These are phyloP conservation scores for Sonneratia alba DNA, from an alignment of 345 rosid species.

Conservation along the genomic window DNA sequence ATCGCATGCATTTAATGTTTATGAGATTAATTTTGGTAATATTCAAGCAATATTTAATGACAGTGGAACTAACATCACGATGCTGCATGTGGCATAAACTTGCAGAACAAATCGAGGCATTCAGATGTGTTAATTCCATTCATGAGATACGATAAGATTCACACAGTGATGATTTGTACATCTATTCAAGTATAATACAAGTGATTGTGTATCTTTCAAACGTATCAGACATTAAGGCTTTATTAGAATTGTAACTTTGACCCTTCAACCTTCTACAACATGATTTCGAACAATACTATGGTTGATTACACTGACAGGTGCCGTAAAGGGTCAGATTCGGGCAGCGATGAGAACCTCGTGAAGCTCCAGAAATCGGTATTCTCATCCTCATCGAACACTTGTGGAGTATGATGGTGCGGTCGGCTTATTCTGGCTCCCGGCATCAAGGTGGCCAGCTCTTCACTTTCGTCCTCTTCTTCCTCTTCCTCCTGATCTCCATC, in stretches of 20 bases:
- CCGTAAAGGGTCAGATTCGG: slow-evolving; percentile 5
- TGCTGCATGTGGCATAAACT: no score
- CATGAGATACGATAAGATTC: background rate
- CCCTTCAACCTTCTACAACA: background rate
- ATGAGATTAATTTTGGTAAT: background rate
- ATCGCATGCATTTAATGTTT: no score
- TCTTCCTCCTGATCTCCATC: slow-evolving; percentile 10
- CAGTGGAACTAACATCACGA: no score
- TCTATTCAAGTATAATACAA: background rate
- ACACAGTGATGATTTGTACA: background rate
- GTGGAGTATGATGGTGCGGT: background rate
- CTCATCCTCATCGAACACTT: background rate
- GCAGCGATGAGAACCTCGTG: slow-evolving; percentile 45
- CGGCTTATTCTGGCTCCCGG: background rate
- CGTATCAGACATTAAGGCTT: no score
- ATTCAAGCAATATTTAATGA: background rate
- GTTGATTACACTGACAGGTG: no score
- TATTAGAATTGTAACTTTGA: no score
- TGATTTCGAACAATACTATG: background rate
- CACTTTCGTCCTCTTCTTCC: background rate
- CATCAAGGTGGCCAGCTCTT: background rate
- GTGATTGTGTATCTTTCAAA: background rate
- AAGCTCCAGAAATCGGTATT: slow-evolving; percentile 64
- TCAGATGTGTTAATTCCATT: background rate
- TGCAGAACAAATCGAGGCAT: background rate